Conservation (phyloP, 768 basidiomycete species). For the Trametes coccinea region DNA sequence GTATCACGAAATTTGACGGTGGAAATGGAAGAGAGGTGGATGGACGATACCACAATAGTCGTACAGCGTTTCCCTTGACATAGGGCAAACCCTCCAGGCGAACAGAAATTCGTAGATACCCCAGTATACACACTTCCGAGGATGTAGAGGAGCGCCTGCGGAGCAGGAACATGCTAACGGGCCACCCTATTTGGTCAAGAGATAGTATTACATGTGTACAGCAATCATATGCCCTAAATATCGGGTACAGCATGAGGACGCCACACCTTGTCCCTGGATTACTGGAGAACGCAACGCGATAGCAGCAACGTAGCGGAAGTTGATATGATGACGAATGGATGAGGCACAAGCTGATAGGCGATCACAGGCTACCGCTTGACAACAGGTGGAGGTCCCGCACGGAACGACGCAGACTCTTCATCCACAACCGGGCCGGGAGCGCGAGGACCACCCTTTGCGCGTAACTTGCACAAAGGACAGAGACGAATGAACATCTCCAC, state of each 20-base stretch:
- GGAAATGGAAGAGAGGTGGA: constrained; percentile 52
- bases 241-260: constrained; percentile 3
- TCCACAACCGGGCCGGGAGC: constrained; percentile 1
- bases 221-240: constrained; percentile 8
- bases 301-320: background rate
- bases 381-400: background rate
- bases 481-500: constrained; percentile 63
- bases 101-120: constrained; percentile 23
- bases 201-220: constrained; percentile 11
- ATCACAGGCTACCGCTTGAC: constrained; percentile 1
- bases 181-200: background rate
- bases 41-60: constrained; percentile 50
- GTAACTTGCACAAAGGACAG: constrained; percentile 55
- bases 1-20: constrained; percentile 48
- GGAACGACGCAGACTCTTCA: constrained; percentile 19
- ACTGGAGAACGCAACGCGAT: background rate
- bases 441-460: constrained; percentile 36
- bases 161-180: background rate
- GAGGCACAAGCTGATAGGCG: background rate
- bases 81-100: background rate
- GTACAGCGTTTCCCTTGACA: constrained; percentile 39
- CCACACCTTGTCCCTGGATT: constrained; percentile 8
- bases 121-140: background rate
- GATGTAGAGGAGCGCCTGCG: background rate
- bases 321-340: background rate